Conservation (phyloP, 169 alveolate genomes). For the Eimeria acervulina region DNA sequence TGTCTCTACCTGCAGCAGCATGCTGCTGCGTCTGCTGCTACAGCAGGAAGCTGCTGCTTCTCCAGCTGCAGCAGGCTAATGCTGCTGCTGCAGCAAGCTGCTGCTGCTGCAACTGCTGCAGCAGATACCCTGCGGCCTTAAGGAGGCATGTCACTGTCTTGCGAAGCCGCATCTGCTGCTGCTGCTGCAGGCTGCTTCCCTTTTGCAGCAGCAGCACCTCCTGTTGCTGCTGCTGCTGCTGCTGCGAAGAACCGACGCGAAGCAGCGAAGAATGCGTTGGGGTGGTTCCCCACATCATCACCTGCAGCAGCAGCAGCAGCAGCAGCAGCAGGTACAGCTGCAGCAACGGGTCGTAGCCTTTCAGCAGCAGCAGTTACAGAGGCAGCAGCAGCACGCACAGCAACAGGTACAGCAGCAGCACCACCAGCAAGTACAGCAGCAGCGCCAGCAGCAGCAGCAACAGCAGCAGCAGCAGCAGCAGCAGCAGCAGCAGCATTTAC, state of each 20-base stretch:
- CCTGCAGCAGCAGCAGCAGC: conserved; percentile 78
- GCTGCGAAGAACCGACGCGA: conserved; percentile 40
- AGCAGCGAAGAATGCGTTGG: conserved; percentile 91
- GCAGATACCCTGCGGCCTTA: neutral
- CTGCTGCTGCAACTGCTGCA: neutral
- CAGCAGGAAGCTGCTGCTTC: too few species aligned
- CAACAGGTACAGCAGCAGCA: neutral
- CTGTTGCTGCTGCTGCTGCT: neutral
- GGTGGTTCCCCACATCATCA: conserved; percentile 96
- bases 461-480: neutral
- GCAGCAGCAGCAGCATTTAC: conserved; percentile 68
- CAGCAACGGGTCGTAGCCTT: neutral
- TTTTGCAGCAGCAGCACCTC: neutral
- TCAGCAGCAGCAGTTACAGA: neutral
- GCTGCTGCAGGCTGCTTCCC: conserved; percentile 4
- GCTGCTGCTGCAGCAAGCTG: neutral
- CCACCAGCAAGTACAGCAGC: neutral
- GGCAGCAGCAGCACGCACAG: neutral
- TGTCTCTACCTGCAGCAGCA: neutral
- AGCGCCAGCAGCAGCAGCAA: neutral
- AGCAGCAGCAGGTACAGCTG: neutral
- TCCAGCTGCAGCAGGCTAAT: too few species aligned
- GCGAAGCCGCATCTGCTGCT: neutral
- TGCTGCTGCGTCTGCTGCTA: too few species aligned
- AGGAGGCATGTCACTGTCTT: neutral